Conservation (phyloP, 352 stramenopile species). For the Globisporangium viniferum region DNA sequence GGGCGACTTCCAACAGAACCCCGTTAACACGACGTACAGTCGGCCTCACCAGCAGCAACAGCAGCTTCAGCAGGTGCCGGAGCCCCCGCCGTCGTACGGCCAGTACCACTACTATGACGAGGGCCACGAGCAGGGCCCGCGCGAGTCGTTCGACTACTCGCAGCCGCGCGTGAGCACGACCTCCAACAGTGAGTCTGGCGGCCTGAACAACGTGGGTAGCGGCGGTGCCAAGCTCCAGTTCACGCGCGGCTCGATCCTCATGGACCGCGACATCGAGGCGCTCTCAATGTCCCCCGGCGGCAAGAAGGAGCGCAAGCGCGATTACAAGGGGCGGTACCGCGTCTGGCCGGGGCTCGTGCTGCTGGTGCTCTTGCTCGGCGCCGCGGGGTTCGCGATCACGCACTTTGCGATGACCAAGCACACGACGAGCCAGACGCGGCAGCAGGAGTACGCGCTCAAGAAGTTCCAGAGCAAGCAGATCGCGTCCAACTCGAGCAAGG, state of each 20-base stretch:
- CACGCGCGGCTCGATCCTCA: conserved; percentile 35
- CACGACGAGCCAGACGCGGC: conserved; percentile 13
- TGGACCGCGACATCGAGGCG: conserved; percentile 51
- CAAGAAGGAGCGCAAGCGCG: conserved; percentile 17
- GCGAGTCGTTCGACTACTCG: conserved; percentile 2
- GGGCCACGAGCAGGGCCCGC: conserved; percentile 11
- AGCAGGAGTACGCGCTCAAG: conserved; percentile 25
- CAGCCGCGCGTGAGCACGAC: conserved; percentile 9
- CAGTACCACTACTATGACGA: conserved; percentile 16
- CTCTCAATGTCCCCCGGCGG: conserved; percentile 7
- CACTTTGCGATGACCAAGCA: conserved; percentile 24
- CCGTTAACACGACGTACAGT: too few species aligned
- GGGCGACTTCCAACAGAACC: neutral
- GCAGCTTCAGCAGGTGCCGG: neutral
- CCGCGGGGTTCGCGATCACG: conserved; percentile 27
- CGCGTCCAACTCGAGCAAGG: conserved; percentile 3
- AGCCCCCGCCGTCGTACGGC: conserved; percentile 2
- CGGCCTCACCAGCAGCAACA: too few species aligned
- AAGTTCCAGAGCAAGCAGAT: conserved; percentile 21
- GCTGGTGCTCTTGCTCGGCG: conserved; percentile 32
- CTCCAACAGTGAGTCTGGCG: conserved; percentile 4
- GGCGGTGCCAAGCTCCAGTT: conserved; percentile 19
- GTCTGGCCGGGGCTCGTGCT: conserved; percentile 50
- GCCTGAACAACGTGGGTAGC: neutral
- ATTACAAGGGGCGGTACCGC: conserved; percentile 59